Evolutionary conservation across 306 rosid genomes (phyloP).

Genomic region (Sicyos edulis): DNA sequence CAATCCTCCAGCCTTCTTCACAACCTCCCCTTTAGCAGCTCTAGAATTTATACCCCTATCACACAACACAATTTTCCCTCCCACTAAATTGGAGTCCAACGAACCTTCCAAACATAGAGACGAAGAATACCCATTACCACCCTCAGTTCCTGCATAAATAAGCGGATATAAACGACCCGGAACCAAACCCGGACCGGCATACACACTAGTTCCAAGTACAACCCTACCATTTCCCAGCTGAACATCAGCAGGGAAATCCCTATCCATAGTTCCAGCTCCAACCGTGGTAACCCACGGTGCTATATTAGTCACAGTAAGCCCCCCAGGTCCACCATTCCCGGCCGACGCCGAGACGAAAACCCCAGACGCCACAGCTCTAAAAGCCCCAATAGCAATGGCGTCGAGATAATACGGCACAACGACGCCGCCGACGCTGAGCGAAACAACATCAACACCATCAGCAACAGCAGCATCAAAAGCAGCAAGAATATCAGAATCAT

Average conservation of each 20-base stretch:
- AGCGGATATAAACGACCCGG: slow-evolving; percentile 67
- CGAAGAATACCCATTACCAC: slow-evolving; percentile 73
- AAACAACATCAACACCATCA: slow-evolving; percentile 67
- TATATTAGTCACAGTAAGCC: slow-evolving; percentile 65
- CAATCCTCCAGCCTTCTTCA: slow-evolving; percentile 69
- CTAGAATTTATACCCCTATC: slow-evolving; percentile 85
- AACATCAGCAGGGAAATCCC: slow-evolving; percentile 81
- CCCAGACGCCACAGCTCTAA: slow-evolving; percentile 49
- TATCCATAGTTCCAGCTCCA: slow-evolving; percentile 85
- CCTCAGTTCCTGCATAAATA: slow-evolving; percentile 56
- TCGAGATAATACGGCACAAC: slow-evolving; percentile 84
- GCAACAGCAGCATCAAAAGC: slow-evolving; percentile 79
- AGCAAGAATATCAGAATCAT: slow-evolving; percentile 74
- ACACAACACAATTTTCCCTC: slow-evolving; percentile 69
- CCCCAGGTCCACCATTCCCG: slow-evolving; percentile 89
- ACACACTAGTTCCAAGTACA: slow-evolving; percentile 54
- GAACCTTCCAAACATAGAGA: slow-evolving; percentile 81
- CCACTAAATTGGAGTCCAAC: slow-evolving; percentile 46
- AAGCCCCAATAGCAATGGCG: slow-evolving; percentile 65
- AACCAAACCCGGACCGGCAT: slow-evolving; percentile 65
- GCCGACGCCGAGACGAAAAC: slow-evolving; percentile 80
- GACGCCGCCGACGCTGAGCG: slow-evolving; percentile 85
- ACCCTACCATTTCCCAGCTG: slow-evolving; percentile 63
- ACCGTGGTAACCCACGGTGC: slow-evolving; percentile 92
- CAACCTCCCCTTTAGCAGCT: slow-evolving; percentile 78